Evolutionary conservation across 2,329 filamentous ascomycete species (phyloP).

Genomic region (Penicillium sp.): DNA sequence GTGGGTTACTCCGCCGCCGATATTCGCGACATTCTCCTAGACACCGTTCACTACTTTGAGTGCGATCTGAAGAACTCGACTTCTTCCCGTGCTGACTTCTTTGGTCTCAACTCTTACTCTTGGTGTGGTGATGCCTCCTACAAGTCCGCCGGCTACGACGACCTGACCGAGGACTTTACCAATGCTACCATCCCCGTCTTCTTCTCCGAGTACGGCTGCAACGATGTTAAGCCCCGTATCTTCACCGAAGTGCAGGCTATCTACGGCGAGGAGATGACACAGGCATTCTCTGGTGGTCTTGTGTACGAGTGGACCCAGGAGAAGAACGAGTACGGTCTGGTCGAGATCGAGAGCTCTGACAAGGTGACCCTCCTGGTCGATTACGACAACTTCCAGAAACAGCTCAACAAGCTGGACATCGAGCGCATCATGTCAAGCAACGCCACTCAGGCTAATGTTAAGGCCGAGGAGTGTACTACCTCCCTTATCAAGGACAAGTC

Average conservation of each 20-base stretch:
- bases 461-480: conserved; percentile 61
- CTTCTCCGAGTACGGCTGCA: conserved; percentile 66
- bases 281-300: conserved; percentile 56
- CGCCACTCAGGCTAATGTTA: conserved; percentile 52
- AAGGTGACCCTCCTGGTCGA: conserved; percentile 59
- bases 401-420: conserved; percentile 73
- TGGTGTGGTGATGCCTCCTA: conserved; percentile 61
- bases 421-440: conserved; percentile 61
- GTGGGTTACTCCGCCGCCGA: conserved; percentile 68
- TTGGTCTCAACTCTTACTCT: conserved; percentile 65
- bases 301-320: conserved; percentile 52
- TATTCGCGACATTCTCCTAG: conserved; percentile 56
- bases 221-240: conserved; percentile 53
- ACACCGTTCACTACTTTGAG: conserved; percentile 60
- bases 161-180: conserved; percentile 56
- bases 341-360: conserved; percentile 57
- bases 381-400: conserved; percentile 68
- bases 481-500: conserved; percentile 62
- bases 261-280: conserved; percentile 58
- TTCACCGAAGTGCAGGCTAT: conserved; percentile 61
- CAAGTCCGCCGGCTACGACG: conserved; percentile 53
- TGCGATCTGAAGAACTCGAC: conserved; percentile 52
- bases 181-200: conserved; percentile 60
- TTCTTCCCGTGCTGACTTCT: conserved; percentile 58
- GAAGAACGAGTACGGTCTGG: conserved; percentile 53